Conservation (phyloP, 306 rosid species). For the Castanospermum australe region DNA sequence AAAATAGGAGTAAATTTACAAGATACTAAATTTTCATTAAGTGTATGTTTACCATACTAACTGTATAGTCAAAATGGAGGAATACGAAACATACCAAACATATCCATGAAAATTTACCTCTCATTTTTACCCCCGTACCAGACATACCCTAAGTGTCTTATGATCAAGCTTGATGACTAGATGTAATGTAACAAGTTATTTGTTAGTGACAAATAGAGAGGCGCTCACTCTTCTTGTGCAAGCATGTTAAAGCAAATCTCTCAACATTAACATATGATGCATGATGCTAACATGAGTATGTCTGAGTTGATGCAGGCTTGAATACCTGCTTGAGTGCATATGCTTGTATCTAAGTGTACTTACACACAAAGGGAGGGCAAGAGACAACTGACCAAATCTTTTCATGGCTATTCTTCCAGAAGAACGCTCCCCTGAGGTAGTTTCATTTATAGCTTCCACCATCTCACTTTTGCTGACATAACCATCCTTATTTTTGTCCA, state of each 20-base stretch:
- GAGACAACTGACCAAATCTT: constrained; percentile 76
- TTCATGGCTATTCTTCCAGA: constrained; percentile 87
- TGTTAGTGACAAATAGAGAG: background rate
- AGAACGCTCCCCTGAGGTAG: constrained; percentile 78
- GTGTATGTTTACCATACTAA: too few species aligned
- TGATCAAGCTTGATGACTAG: constrained; percentile 20
- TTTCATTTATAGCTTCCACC: constrained; percentile 88
- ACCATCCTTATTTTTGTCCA: constrained; percentile 95
- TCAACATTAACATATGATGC: background rate
- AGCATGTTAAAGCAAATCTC: background rate
- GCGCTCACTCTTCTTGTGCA: constrained; percentile 13
- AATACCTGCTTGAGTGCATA: background rate
- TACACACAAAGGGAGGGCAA: background rate
- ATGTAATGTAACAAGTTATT: background rate
- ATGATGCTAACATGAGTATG: background rate
- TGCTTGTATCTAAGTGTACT: background rate
- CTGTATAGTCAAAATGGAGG: too few species aligned
- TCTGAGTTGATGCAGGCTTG: background rate
- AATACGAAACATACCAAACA: too few species aligned
- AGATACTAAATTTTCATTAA: too few species aligned
- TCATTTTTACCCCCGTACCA: too few species aligned
- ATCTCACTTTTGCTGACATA: constrained; percentile 92
- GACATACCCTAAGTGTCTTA: background rate
- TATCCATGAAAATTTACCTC: too few species aligned
- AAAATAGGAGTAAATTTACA: too few species aligned